phyloP scores from a whole-genome alignment of 192 early-diverging fungal genomes.

The Coemansia sp. region DNA sequence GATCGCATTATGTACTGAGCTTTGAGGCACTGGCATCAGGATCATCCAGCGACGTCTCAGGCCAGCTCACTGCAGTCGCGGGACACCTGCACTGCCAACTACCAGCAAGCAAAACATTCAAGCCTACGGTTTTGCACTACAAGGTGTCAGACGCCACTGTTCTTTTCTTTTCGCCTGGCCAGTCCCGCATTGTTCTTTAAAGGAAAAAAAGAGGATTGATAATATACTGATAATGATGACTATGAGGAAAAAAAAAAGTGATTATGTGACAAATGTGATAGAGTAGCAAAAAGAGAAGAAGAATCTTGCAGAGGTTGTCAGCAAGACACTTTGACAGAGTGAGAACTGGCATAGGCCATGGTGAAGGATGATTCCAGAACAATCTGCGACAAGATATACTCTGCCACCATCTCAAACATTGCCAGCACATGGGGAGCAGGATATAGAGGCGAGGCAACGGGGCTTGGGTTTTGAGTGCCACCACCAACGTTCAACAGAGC shows the following conservation, averaged over 20 bases:
- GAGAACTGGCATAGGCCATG: constrained; percentile 4
- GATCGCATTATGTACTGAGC: constrained; percentile 32
- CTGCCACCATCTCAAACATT: constrained; percentile 20
- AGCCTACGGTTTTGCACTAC: constrained; percentile 37
- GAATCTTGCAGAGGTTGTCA: neutral
- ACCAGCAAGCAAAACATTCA: constrained; percentile 23
- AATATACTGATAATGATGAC: no score
- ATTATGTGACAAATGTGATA: neutral
- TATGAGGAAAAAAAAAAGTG: no score
- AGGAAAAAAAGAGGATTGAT: neutral
- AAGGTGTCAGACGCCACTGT: constrained; percentile 38
- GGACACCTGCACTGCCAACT: constrained; percentile 43
- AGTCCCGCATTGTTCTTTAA: constrained; percentile 47
- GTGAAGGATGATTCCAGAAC: constrained; percentile 46
- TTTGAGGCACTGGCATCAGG: constrained; percentile 39
- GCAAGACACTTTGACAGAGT: neutral
- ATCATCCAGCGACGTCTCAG: constrained; percentile 39
- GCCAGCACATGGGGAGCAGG: neutral
- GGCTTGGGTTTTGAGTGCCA: neutral
- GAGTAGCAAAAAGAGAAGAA: neutral
- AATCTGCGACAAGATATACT: constrained; percentile 33
- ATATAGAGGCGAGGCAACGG: neutral
- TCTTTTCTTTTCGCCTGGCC: constrained; percentile 50
- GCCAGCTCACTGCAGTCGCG: constrained; percentile 42
- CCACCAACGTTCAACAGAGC: constrained; percentile 39